Percentiles rank a stretch among this genome's conserved stretches.
phyloP scores from a whole-genome alignment of 352 stramenopile species.

The Globisporangium paroecandrum region DNA sequence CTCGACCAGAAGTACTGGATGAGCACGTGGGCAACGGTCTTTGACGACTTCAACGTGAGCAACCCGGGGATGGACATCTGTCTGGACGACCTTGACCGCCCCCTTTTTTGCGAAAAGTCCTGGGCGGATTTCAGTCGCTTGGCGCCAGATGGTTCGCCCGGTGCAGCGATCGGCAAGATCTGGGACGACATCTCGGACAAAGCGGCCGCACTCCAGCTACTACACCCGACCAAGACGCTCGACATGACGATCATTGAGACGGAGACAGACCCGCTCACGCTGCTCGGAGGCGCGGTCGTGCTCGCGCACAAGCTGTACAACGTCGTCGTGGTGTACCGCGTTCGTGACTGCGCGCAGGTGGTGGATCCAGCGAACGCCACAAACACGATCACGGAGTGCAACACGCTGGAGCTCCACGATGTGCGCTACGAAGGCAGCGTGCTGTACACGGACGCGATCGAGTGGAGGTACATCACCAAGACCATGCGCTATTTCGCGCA shows the following conservation, averaged over 20 bases:
- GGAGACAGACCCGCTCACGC: constrained; percentile 47
- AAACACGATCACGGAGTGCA: constrained; percentile 17
- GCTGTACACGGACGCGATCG: constrained; percentile 50
- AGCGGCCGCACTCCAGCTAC: constrained; percentile 26
- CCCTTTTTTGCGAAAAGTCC: constrained; percentile 54
- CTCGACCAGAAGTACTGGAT: constrained; percentile 61
- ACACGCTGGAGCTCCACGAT: constrained; percentile 32
- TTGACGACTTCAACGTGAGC: constrained; percentile 30
- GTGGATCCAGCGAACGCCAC: background rate
- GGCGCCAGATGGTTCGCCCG: constrained; percentile 11
- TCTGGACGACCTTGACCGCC: constrained; percentile 47
- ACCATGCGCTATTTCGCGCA: constrained; percentile 42
- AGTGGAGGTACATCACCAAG: constrained; percentile 47
- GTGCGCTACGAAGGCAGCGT: constrained; percentile 47
- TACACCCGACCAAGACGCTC: constrained; percentile 27
- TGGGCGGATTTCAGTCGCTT: constrained; percentile 36
- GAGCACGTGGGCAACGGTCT: constrained; percentile 45
- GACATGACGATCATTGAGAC: constrained; percentile 49
- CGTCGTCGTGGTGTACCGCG: constrained; percentile 40
- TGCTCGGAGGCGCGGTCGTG: constrained; percentile 41
- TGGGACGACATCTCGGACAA: constrained; percentile 41
- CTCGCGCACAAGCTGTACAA: constrained; percentile 58
- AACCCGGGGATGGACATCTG: constrained; percentile 41
- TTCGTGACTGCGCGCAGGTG: constrained; percentile 25
- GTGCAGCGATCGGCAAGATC: constrained; percentile 23